Percentiles rank a stretch among this genome's conserved stretches.
Evolutionary conservation across 75 land plant species (phyloP).

Genomic region (Pseudotsuga menziesii): DNA sequence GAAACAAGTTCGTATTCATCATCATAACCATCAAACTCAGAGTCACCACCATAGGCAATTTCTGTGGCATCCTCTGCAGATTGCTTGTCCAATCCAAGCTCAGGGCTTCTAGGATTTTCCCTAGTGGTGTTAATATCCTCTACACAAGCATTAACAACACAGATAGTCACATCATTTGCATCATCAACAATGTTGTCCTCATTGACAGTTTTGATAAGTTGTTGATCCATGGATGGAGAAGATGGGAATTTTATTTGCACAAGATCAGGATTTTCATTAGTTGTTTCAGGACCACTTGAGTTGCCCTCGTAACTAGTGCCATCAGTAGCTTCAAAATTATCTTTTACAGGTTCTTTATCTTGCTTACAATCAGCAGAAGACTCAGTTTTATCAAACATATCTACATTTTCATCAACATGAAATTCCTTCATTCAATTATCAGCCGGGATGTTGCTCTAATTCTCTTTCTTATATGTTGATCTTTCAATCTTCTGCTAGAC

Average conservation of each 20-base stretch:
- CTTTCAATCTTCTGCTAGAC: too few relatives aligned
- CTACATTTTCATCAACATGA: background rate
- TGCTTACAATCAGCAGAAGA: background rate
- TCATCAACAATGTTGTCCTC: constrained; percentile 5
- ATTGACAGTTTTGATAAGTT: background rate
- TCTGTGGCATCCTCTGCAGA: constrained; percentile 7
- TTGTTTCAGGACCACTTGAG: background rate
- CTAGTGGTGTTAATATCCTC: background rate
- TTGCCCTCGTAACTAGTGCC: background rate
- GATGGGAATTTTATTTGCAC: background rate
- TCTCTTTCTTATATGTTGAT: too few relatives aligned
- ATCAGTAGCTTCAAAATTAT: background rate
- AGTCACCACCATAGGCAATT: background rate
- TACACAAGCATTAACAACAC: background rate
- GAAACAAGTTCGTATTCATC: background rate
- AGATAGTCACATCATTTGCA: background rate
- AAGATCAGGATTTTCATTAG: background rate
- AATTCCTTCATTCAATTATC: too few relatives aligned
- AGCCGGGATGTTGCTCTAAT: too few relatives aligned
- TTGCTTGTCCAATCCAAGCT: background rate
- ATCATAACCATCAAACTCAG: constrained; percentile 17
- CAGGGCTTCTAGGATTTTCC: constrained; percentile 1
- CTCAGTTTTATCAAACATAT: background rate
- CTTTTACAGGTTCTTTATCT: background rate
- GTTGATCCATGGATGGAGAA: background rate